Conservation (phyloP, 352 stramenopile genomes). For the Phytophthora cactorum region DNA sequence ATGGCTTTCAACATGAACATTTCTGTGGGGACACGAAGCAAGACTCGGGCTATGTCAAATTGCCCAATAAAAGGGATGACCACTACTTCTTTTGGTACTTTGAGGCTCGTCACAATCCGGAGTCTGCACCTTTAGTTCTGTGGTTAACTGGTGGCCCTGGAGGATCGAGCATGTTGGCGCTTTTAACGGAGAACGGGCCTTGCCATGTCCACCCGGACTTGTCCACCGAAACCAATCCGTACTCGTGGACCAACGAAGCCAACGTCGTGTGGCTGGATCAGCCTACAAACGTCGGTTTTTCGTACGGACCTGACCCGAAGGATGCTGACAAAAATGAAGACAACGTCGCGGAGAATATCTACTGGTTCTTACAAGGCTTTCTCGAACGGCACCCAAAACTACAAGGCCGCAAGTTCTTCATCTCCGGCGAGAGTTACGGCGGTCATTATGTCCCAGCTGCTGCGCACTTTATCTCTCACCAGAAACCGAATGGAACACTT, state of each 20-base stretch:
- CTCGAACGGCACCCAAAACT: conserved; percentile 69
- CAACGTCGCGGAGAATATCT: conserved; percentile 71
- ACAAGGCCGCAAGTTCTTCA: conserved; percentile 56
- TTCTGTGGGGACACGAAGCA: conserved; percentile 59
- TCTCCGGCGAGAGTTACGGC: conserved; percentile 74
- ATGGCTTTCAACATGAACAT: conserved; percentile 27
- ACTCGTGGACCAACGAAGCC: conserved; percentile 67
- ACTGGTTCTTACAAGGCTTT: conserved; percentile 71
- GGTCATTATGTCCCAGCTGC: conserved; percentile 64
- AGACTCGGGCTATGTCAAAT: conserved; percentile 61
- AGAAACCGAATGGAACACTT: conserved; percentile 37
- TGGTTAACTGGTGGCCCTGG: conserved; percentile 73
- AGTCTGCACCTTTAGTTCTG: conserved; percentile 59
- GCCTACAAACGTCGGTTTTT: conserved; percentile 62
- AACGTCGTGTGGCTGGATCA: conserved; percentile 83
- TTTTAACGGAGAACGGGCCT: conserved; percentile 74
- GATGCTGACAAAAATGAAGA: conserved; percentile 52
- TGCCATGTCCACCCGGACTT: conserved; percentile 58
- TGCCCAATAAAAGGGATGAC: conserved; percentile 70
- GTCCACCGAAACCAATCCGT: conserved; percentile 55
- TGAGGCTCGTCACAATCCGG: conserved; percentile 50
- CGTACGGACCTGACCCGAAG: conserved; percentile 37
- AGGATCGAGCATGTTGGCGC: conserved; percentile 65
- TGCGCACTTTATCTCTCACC: conserved; percentile 53
- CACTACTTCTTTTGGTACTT: conserved; percentile 86